Base-by-base conservation (phyloP, 371 early-diverging fungal genomes). In the Dinochytrium kinnereticum region DNA sequence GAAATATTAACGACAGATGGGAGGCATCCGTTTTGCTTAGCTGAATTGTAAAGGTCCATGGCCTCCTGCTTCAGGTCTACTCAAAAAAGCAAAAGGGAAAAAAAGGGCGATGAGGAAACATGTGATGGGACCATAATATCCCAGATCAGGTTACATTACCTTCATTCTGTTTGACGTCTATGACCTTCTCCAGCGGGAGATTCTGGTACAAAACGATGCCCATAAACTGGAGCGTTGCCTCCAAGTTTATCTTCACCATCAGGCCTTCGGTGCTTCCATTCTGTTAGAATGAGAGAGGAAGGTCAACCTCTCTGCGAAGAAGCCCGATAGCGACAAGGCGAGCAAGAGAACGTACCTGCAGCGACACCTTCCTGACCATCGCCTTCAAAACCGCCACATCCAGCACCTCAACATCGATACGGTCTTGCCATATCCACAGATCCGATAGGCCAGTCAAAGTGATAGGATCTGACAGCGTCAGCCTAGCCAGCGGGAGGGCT, bases 351-450 rank as follows among this genome's bases (percentile, higher is more conserved):
- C n/a, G 31, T 51, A 51, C 69, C 69, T 69, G 69, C 7, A 17
- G 30, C 1, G 49, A 31, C 2, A 69, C 3, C 55, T 49, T 69
- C 37, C 55, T 2, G 2, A 69, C 17, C 3, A 69, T 24, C 30
- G 31, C 69, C 69, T 69, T 69, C 28, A 51, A 26, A n/a, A 36
- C 31, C 5, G 24, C 30, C 1, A 7, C 17, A 34, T 69, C 53
- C 7, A 53, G 5, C 7, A 69, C 28, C 7, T 37, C 49, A 3
- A 69, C 69, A 24, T 19, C 69, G 10, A 55, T 49, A 7, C 36
- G 7, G 21, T 69, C 53, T 30, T 69, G 69, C 49, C 55, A 49
- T 30, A 69, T 53, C 69, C 69, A 69, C 26, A 69, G 49, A 28
- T 69, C 69, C 15, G 34, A 34, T 17, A 26, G 34, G 15, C 69